phyloP scores from a whole-genome alignment of 2,329 filamentous ascomycete genomes.

The Fusarium graminum region DNA sequence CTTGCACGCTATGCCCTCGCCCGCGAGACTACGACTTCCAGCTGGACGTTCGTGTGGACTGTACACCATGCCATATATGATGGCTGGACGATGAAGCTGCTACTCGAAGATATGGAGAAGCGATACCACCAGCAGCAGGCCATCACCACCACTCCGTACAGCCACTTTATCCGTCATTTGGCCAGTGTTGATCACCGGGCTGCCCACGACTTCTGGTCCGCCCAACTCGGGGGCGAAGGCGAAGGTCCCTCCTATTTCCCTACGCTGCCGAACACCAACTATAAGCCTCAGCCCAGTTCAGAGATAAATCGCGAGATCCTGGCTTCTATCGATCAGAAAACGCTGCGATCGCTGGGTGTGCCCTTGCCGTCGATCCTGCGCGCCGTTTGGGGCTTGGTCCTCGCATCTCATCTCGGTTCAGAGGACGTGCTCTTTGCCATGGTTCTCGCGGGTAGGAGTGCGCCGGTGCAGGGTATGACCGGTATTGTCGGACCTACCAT shows the following conservation, averaged over 20 bases:
- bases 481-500: constrained; percentile 19
- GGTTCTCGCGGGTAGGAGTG: constrained; percentile 17
- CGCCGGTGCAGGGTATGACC: constrained; percentile 15
- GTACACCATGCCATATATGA: constrained; percentile 20
- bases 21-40: constrained; percentile 10
- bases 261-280: constrained; percentile 13
- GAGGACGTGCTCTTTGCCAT: constrained; percentile 17
- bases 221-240: constrained; percentile 11
- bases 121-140: constrained; percentile 17
- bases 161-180: constrained; percentile 16
- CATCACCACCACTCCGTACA: constrained; percentile 17
- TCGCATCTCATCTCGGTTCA: constrained; percentile 15
- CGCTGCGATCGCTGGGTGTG: constrained; percentile 14
- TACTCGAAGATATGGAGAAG: constrained; percentile 18
- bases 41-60: constrained; percentile 15
- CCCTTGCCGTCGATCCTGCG: constrained; percentile 15
- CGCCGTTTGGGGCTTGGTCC: constrained; percentile 14
- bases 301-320: constrained; percentile 15
- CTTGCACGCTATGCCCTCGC: constrained; percentile 17
- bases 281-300: constrained; percentile 15
- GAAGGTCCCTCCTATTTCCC: constrained; percentile 17
- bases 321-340: constrained; percentile 17
- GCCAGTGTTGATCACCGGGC: constrained; percentile 15
- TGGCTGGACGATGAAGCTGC: constrained; percentile 18
- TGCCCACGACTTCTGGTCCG: constrained; percentile 16